Base-by-base conservation (phyloP, 768 basidiomycete genomes). In the Naganishia onofrii region DNA sequence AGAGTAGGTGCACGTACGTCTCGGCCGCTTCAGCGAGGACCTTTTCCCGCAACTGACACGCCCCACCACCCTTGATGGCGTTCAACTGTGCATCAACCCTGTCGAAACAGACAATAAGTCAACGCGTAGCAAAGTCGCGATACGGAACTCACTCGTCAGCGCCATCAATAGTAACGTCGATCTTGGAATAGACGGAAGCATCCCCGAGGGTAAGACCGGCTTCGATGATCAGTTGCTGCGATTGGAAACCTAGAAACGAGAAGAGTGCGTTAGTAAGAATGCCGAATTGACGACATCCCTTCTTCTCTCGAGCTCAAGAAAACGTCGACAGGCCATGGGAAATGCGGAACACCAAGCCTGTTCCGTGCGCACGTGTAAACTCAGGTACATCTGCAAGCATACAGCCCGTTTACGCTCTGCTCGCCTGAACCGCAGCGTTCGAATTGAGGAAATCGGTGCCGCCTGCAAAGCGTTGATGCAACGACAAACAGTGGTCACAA, bases 141-240 rank as follows among this genome's bases (percentile, higher is more conserved):
- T 9, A 19, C 21, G 10, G 60, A 12, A 81, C 91, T 73, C 74
- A 94, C 92, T 97, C 95, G 72, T 98, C 95, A 2, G 95, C 95
- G 53, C 95, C 95, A 78, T 99, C 96, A 52, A 99, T 87, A 0
- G 94, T 97, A n/a, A 98, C 91, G 76, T 99, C 96, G 67, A 98
- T 89, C 1, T 84, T 83, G 4, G 90, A 88, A 81, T 90, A 93
- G 78, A 93, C 89, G 77, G 93, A 90, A 17, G 93, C 88, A 76
- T 96, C 94, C 38, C 93, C 94, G 5, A 96, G 86, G 36, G 81
- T 86, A 17, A 96, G 84, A 7, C 88, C 86, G 29, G 88, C 87
- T 54, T 85, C 84, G 66, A 97, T 88, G 77, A 99, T 98, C 70
- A 99, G 87, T 77, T 96, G 88, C 79, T 93, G 95, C 19, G 92